Evolutionary conservation across 2,329 filamentous ascomycete genomes (phyloP).

Genomic region (Onygenales sp.): DNA sequence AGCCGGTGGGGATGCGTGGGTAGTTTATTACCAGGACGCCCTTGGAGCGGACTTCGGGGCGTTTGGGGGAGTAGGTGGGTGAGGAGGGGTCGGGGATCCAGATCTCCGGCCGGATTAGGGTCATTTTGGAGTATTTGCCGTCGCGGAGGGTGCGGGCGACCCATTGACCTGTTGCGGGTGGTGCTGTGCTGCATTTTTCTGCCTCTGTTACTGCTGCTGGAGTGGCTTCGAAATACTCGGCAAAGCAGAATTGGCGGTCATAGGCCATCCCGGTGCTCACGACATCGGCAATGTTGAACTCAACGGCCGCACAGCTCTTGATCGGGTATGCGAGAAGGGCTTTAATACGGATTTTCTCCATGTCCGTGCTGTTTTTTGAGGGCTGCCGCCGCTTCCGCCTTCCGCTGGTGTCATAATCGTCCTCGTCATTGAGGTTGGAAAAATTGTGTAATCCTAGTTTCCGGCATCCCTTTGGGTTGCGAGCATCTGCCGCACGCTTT

Average conservation of each 20-base stretch:
- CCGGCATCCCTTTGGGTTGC: conserved; percentile 40
- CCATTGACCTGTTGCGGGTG: conserved; percentile 31
- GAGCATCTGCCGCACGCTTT: conserved; percentile 3
- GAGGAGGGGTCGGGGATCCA: conserved; percentile 46
- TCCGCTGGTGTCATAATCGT: conserved; percentile 39
- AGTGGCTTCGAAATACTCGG: conserved; percentile 41
- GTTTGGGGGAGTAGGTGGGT: conserved; percentile 31
- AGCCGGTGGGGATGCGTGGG: conserved; percentile 19
- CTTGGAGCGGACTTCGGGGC: conserved; percentile 40
- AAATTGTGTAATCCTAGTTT: conserved; percentile 39
- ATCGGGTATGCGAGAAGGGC: conserved; percentile 73
- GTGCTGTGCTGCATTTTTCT: conserved; percentile 15
- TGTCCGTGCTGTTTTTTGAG: conserved; percentile 22
- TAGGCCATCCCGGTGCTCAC: conserved; percentile 62
- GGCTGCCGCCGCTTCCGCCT: conserved; percentile 15
- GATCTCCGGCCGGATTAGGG: conserved; percentile 56
- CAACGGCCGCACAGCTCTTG: conserved; percentile 71
- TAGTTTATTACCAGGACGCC: conserved; percentile 46
- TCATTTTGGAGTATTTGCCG: conserved; percentile 49
- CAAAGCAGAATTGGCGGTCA: conserved; percentile 77
- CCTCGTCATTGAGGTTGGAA: conserved; percentile 50
- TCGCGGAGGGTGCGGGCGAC: conserved; percentile 35
- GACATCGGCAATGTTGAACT: conserved; percentile 56
- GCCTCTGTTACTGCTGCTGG: background rate
- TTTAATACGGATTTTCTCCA: conserved; percentile 45